These are phyloP conservation scores for Clarireedia paspali DNA, from an alignment of 2,329 filamentous ascomycete genomes.

Conservation along the genomic window DNA sequence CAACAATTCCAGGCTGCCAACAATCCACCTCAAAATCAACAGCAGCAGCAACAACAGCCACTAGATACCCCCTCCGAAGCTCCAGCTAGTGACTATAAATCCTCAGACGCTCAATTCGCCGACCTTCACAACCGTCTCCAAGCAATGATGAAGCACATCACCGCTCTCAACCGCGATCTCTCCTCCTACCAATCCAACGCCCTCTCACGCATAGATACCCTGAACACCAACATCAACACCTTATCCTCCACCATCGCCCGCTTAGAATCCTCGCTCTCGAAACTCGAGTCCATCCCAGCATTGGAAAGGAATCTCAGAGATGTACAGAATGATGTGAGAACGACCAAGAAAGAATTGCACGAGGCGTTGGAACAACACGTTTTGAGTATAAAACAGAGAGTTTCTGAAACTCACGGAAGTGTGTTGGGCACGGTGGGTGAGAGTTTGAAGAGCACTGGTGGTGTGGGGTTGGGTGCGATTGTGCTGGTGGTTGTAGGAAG, in stretches of 20 bases:
- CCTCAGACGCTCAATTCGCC: slow-evolving; percentile 57
- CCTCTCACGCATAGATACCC: slow-evolving; percentile 30
- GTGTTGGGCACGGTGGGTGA: slow-evolving; percentile 13
- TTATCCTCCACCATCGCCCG: background rate
- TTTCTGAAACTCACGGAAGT: slow-evolving; percentile 19
- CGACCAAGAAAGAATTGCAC: slow-evolving; percentile 44
- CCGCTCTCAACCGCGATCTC: slow-evolving; percentile 51
- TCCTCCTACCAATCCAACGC: slow-evolving; percentile 43
- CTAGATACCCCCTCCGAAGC: slow-evolving; percentile 35
- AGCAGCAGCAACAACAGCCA: slow-evolving; percentile 23
- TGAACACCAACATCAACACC: slow-evolving; percentile 11
- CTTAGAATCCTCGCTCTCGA: slow-evolving; percentile 28
- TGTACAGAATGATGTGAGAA: slow-evolving; percentile 51
- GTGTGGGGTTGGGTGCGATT: slow-evolving; percentile 10
- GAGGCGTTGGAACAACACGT: slow-evolving; percentile 21
- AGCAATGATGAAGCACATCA: slow-evolving; percentile 60
- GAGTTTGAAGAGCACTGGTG: slow-evolving; percentile 2
- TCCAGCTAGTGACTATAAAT: slow-evolving; percentile 34
- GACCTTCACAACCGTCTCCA: slow-evolving; percentile 83
- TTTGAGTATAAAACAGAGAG: slow-evolving; percentile 17
- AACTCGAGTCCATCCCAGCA: slow-evolving; percentile 39
- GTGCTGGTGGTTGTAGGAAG: slow-evolving; percentile 23
- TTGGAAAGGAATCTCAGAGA: slow-evolving; percentile 41
- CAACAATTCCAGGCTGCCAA: slow-evolving; percentile 5
- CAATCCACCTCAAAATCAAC: slow-evolving; percentile 29